Evolutionary conservation across 192 early-diverging fungal genomes (phyloP), one percentile per base, ranked within the genome.

Genomic region (Phycomyces blakesleeanus): DNA sequence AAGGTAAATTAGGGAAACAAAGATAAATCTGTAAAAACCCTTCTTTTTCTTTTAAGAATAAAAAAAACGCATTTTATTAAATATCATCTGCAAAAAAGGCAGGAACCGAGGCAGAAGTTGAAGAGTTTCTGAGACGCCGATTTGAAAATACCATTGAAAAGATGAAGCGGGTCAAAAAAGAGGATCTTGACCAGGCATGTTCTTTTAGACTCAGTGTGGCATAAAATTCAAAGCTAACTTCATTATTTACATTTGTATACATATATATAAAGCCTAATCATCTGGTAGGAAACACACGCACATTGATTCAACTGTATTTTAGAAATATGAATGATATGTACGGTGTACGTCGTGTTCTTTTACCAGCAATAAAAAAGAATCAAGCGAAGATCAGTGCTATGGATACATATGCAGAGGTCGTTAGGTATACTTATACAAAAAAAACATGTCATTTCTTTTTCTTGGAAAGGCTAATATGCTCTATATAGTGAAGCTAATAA

Each of bases 241-340:
- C 12, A 1, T 20, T 2, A 37, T 18, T 4, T 2, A 27, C 37
- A 12, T 61, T 15, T 26, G 26, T 26, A 11, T 47, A n/a, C 2
- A n/a, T 7, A 18, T 3, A n/a, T 12, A 58, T 65, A 34, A 34
- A 93, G 94, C 80, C 88, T 38, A 96, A 99, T 73, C 97, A 99
- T 66, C 77, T 99, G 52, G 65, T 88, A 12, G 94, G 93, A 24
- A 72, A 84, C 50, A 82, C 79, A 55, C 78, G 88, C 10, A 80
- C 68, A 39, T 79, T 88, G 41, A 77, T 99, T 16, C 89, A 95
- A 75, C 75, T 99, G 2, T 63, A 60, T 11, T 98, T 98, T 73
- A 76, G 82, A 59, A 99, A 97, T 70, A 87, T 91, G 34, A 80
- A 83, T 21, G 89, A 96, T 67, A 80, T 98, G 25, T 49, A 91